These are phyloP conservation scores for Diaporthe vaccinii DNA, from an alignment of 2,329 filamentous ascomycete species.

Conservation along the genomic window DNA sequence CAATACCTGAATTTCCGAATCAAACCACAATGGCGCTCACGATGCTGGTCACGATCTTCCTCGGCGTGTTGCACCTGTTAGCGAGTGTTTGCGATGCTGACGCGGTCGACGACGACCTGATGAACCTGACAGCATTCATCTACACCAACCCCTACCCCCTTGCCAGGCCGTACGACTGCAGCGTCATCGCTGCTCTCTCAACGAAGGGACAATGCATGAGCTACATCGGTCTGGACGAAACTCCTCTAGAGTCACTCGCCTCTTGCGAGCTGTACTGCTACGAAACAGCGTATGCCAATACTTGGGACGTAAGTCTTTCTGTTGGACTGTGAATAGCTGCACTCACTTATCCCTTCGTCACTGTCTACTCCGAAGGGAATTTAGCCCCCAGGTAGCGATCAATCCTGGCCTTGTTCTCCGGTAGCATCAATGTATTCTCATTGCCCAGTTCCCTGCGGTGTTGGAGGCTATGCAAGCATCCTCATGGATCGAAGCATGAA, in stretches of 20 bases:
- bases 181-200: background rate
- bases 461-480: background rate
- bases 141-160: background rate
- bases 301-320: slow-evolving; percentile 4
- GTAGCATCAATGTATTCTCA: too few relatives aligned
- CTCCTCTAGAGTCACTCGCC: background rate
- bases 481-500: too few relatives aligned
- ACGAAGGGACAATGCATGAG: slow-evolving; percentile 3
- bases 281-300: background rate
- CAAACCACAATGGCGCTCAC: background rate
- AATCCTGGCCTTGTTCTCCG: too few relatives aligned
- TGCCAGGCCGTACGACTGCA: background rate
- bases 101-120: background rate
- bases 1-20: accelerated
- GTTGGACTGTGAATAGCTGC: too few relatives aligned
- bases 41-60: background rate
- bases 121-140: background rate
- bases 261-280: slow-evolving; percentile 24
- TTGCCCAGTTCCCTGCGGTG: background rate
- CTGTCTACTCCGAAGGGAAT: too few relatives aligned
- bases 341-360: too few relatives aligned
- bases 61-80: background rate
- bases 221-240: background rate
- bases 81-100: background rate
- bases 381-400: too few relatives aligned